Conservation (phyloP, 208 protist species). For the Crithidia brevicula region DNA sequence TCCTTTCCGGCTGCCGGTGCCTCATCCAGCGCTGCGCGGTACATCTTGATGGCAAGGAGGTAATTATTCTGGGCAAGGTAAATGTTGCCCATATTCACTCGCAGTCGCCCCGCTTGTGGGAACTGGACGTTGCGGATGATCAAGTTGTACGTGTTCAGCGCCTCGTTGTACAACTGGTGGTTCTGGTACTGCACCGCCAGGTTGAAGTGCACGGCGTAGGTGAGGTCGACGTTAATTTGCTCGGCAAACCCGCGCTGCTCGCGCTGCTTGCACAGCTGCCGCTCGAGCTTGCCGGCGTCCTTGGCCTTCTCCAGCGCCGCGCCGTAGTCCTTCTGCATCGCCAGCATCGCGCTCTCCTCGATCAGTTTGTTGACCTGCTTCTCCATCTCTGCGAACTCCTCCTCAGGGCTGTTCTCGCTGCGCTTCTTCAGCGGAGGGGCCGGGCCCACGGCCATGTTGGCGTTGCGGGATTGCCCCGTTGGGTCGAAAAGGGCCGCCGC, state of each 20-base stretch:
- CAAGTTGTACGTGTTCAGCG: slow-evolving; percentile 95
- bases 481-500: slow-evolving; percentile 81
- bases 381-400: slow-evolving; percentile 93
- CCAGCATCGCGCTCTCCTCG: slow-evolving; percentile 94
- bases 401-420: slow-evolving; percentile 92
- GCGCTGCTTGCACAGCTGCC: slow-evolving; percentile 89
- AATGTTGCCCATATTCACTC: slow-evolving; percentile 99
- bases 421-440: slow-evolving; percentile 92
- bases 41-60: slow-evolving; percentile 97
- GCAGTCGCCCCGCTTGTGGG: slow-evolving; percentile 90
- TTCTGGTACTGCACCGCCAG: slow-evolving; percentile 96
- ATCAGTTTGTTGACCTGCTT: slow-evolving; percentile 93
- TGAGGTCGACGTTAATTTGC: slow-evolving; percentile 97
- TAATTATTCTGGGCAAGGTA: slow-evolving; percentile 97
- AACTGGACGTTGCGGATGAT: slow-evolving; percentile 97
- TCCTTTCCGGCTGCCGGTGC: slow-evolving; percentile 90
- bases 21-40: slow-evolving; percentile 96
- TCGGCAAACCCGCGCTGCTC: slow-evolving; percentile 89
- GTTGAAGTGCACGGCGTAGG: slow-evolving; percentile 97
- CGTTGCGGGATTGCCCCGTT: slow-evolving; percentile 65
- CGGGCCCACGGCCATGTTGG: slow-evolving; percentile 74
- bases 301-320: slow-evolving; percentile 96
- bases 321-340: slow-evolving; percentile 85
- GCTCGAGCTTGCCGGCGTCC: slow-evolving; percentile 93
- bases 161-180: slow-evolving; percentile 95